Evolutionary conservation across 345 rosid species (phyloP).

Genomic region (Abelmoschus esculentus): DNA sequence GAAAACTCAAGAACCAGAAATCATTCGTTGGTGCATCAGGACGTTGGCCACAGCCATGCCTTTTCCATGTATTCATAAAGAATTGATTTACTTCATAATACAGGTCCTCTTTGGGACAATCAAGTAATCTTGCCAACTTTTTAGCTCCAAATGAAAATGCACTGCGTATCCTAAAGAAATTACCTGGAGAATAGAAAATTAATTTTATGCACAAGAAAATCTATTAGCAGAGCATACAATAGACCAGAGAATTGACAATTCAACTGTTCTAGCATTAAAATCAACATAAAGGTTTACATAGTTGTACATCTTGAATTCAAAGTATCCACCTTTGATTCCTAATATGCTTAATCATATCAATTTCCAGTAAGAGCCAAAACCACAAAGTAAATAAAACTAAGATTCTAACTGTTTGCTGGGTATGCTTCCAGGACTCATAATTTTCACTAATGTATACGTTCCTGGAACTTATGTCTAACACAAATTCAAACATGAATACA

Average conservation of each 20-base stretch:
- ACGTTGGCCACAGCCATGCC: constrained; percentile 88
- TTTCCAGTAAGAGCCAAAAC: not conserved
- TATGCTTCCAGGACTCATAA: not conserved
- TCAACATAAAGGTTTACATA: not conserved
- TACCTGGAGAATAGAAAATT: constrained; percentile 49
- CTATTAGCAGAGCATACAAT: not conserved
- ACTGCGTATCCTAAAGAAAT: constrained; percentile 97
- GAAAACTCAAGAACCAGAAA: constrained; percentile 31
- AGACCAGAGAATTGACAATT: not conserved
- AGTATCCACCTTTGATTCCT: not conserved
- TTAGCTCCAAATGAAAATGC: constrained; percentile 99
- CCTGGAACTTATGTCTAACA: no score
- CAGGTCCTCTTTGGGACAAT: constrained; percentile 71
- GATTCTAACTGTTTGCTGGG: not conserved
- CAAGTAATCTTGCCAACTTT: constrained; percentile 76
- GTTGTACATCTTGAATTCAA: not conserved
- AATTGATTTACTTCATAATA: constrained; percentile 69
- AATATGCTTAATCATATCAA: not conserved
- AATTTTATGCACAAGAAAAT: not conserved
- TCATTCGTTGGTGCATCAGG: constrained; percentile 83
- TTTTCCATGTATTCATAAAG: constrained; percentile 93
- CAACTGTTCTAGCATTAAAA: constrained; percentile 2
- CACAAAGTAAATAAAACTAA: not conserved
- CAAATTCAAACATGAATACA: no score
- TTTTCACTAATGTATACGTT: not conserved